Base-by-base conservation (phyloP, 2,329 filamentous ascomycete genomes). In the Phoma sp. region DNA sequence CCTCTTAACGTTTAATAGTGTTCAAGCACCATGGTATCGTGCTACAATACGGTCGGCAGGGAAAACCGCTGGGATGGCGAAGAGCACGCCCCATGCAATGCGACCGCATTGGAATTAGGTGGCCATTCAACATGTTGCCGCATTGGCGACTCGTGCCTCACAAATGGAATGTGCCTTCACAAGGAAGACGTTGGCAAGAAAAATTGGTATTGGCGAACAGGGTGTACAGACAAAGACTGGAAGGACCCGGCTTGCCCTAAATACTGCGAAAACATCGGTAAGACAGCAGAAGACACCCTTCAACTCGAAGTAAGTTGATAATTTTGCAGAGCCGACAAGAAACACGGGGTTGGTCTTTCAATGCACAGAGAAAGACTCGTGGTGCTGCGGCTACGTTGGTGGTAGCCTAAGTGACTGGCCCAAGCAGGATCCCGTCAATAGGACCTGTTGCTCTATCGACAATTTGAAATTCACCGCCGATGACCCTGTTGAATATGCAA, bases 181-280 rank as follows among this genome's bases (percentile, higher is more conserved):
- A 36, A 27, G n/a, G 37, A n/a, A 13, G 47, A 51, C 32, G 18
- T 13, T 5, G 33, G 44, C 18, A 38, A 23, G 7, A 44, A 33
- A 14, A 60, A 58, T 9, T 49, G 57, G 40, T 58, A 50, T 9
- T 59, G 56, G 52, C 39, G 56, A 10, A 50, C 53, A 4, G 59
- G 32, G 7, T 59, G 52, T 29, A 59, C 59, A 13, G 56, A 61
- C 41, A 38, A 43, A 32, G 59, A 57, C 6, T 55, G 39, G 23
- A 29, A 51, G 10, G 56, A 61, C 29, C 43, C 50, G 4, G 47
- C 46, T 30, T 59, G 56, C 38, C 45, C 56, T 2, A 50, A 49
- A 10, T 46, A 32, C 25, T 57, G 54, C 36, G 40, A 36, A 27
- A n/a, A 39, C 4, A 52, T 46, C 13, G 54, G 54, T 57, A 38